Conservation (phyloP, 2,329 filamentous ascomycete species). For the Aspergillus latus region DNA sequence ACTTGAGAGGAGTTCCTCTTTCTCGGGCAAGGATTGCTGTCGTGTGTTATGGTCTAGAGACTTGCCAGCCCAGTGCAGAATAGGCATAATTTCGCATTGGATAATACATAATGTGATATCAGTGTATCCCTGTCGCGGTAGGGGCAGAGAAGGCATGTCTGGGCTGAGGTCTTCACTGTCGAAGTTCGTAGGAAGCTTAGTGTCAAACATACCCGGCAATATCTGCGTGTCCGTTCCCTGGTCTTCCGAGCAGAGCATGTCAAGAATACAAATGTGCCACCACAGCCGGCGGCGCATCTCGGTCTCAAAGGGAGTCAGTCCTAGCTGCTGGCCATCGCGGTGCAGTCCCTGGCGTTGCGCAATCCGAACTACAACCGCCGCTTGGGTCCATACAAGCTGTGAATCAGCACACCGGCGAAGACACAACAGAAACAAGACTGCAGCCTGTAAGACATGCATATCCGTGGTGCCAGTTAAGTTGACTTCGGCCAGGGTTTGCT, state of each 20-base stretch:
- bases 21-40: neutral
- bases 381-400: constrained; percentile 4
- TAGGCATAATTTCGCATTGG: neutral
- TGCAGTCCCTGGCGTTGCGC: constrained; percentile 14
- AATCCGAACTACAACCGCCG: constrained; percentile 9
- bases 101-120: constrained; percentile 20
- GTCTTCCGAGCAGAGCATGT: constrained; percentile 30
- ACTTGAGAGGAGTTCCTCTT: neutral
- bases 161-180: constrained; percentile 25
- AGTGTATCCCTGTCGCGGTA: constrained; percentile 18
- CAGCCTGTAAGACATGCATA: constrained; percentile 20
- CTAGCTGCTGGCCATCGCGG: constrained; percentile 10
- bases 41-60: neutral
- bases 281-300: constrained; percentile 32
- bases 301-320: constrained; percentile 18
- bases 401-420: constrained; percentile 15
- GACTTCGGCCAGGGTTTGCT: constrained; percentile 15
- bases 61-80: neutral
- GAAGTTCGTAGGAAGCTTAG: constrained; percentile 26
- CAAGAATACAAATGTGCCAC: constrained; percentile 32
- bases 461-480: constrained; percentile 17
- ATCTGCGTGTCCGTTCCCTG: constrained; percentile 29
- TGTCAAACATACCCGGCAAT: constrained; percentile 24
- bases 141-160: constrained; percentile 15
- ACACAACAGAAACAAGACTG: constrained; percentile 21